Evolutionary conservation across 495 filamentous ascomycete species (phyloP).

Genomic region (Penicillium antarcticum): DNA sequence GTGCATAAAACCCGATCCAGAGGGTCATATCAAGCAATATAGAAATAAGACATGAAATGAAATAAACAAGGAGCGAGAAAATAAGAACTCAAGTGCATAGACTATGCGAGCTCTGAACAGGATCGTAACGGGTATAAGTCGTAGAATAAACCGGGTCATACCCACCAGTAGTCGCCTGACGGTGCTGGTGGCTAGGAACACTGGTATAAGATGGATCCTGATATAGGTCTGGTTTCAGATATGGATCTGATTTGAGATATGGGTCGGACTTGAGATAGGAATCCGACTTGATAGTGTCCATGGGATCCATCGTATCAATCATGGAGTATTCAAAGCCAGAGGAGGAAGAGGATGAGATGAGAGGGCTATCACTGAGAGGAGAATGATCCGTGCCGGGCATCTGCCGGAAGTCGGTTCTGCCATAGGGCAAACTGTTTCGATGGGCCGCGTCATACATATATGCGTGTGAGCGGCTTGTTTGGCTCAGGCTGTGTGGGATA

Average conservation of each 20-base stretch:
- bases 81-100: slow-evolving; percentile 29
- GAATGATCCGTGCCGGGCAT: slow-evolving; percentile 35
- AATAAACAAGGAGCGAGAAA: slow-evolving; percentile 5
- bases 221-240: slow-evolving; percentile 31
- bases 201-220: slow-evolving; percentile 29
- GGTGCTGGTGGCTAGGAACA: slow-evolving; percentile 20
- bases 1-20: slow-evolving; percentile 22
- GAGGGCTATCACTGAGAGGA: slow-evolving; percentile 38
- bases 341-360: slow-evolving; percentile 44
- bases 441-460: slow-evolving; percentile 37
- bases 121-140: slow-evolving; percentile 31
- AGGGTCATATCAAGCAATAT: slow-evolving; percentile 8
- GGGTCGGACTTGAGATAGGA: slow-evolving; percentile 26
- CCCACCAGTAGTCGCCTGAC: slow-evolving; percentile 21
- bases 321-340: slow-evolving; percentile 38
- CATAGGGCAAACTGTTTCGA: slow-evolving; percentile 33
- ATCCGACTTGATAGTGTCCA: slow-evolving; percentile 36
- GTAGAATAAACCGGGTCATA: slow-evolving; percentile 36
- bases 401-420: slow-evolving; percentile 35
- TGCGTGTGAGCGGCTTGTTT: slow-evolving; percentile 32
- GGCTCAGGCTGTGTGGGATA: slow-evolving; percentile 34
- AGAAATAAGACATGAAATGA: slow-evolving; percentile 9
- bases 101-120: slow-evolving; percentile 30
- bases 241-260: slow-evolving; percentile 22
- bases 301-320: slow-evolving; percentile 42